Evolutionary conservation across 331 rosid species (phyloP), one percentile per base, ranked within the genome.

Genomic region (Quercus tomentella): DNA sequence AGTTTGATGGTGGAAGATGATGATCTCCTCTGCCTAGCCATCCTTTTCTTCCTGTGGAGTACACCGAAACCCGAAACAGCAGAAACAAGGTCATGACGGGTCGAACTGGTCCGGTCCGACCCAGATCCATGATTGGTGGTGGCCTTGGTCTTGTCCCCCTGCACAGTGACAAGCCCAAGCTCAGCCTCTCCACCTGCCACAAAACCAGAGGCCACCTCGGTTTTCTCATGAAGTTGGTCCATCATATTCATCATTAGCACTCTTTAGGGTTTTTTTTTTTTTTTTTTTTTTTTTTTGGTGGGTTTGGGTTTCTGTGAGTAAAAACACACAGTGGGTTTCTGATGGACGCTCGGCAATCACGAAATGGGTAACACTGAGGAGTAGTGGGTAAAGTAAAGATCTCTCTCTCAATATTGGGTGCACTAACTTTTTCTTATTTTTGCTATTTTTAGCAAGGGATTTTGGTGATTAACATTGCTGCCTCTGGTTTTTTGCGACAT

Each of bases 281-380:
- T 37, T 35, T 37, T 35, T 35, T 41, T 37, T 8, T 41, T 41
- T 2, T 9, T 41, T 41, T 41, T 0, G 12, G 49, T 9, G 49
- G 58, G 74, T 82, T 84, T 86, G 86, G 92, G 89, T 85, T 84
- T 87, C 85, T 80, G 90, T 79, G 84, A 77, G 56, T 58, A 21
- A 26, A 56, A 52, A 11, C 60, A 74, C 35, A 43, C 61, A 68
- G 65, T 54, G 67, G 5, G 76, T 61, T 43, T 4, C 43, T 60
- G 41, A 70, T 63, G 84, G 90, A 89, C 90, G 92, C 91, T 88
- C 80, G 91, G 94, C 93, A 89, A 85, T 91, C 92, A 76, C 86
- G 91, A 89, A 88, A 88, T 88, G 90, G 91, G 82, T 77, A 49
- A 14, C 18, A 3, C 55, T 11, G 82, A 80, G 79, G 92, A 80